A percentile compares a stretch with the other conserved stretches of the same genome.
Conservation (phyloP, 306 rosid species). For the Vigna trinervia region DNA sequence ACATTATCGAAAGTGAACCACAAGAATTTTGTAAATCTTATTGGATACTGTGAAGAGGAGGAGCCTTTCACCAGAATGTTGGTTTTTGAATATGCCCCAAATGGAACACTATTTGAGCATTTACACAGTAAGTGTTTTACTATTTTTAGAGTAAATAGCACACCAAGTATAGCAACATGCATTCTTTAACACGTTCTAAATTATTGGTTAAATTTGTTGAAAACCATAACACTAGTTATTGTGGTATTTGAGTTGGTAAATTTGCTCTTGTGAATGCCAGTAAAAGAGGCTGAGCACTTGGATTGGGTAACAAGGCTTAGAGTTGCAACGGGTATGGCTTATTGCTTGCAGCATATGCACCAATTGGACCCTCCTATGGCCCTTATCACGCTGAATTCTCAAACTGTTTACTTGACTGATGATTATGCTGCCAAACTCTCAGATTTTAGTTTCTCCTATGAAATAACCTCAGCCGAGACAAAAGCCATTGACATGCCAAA, state of each 20-base stretch:
- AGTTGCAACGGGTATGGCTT: constrained; percentile 80
- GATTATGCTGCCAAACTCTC: constrained; percentile 86
- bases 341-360: constrained; percentile 85
- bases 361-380: constrained; percentile 64
- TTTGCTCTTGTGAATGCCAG: constrained; percentile 55
- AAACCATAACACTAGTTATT: neutral
- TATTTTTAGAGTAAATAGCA: neutral
- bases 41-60: constrained; percentile 87
- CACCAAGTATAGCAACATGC: neutral
- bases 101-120: constrained; percentile 97
- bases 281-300: constrained; percentile 88
- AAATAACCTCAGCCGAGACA: constrained; percentile 47
- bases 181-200: neutral
- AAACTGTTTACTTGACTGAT: constrained; percentile 64
- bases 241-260: constrained; percentile 27
- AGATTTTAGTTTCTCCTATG: constrained; percentile 63
- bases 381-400: constrained; percentile 67
- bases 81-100: constrained; percentile 95
- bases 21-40: constrained; percentile 88
- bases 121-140: constrained; percentile 70
- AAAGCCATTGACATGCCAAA: constrained; percentile 41
- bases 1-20: constrained; percentile 82
- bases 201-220: neutral
- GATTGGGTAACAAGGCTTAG: constrained; percentile 84
- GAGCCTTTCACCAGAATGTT: constrained; percentile 90